Conservation (phyloP, 768 basidiomycete species). For the Glaciozyma martinii region DNA sequence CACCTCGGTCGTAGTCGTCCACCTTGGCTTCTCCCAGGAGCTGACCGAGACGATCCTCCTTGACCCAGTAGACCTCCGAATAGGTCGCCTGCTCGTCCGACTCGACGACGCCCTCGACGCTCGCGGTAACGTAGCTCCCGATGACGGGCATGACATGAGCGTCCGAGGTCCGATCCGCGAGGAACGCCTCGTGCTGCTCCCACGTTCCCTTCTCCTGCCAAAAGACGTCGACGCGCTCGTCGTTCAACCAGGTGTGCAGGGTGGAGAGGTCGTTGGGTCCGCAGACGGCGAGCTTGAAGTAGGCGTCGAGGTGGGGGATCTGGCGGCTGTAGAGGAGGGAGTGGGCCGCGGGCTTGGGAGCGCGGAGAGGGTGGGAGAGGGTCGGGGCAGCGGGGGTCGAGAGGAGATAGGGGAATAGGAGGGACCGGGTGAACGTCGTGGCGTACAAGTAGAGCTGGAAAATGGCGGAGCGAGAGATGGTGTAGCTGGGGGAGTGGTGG, state of each 20-base stretch:
- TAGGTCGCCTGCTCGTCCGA: constrained; percentile 13
- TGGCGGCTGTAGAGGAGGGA: constrained; percentile 21
- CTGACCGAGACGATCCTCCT: constrained; percentile 25
- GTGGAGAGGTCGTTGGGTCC: constrained; percentile 18
- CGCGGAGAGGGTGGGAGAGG: constrained; percentile 23
- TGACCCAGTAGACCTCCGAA: constrained; percentile 31
- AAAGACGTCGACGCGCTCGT: constrained; percentile 26
- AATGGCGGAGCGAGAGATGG: constrained; percentile 18
- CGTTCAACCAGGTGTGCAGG: constrained; percentile 29
- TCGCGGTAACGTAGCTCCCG: constrained; percentile 14
- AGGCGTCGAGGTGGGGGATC: constrained; percentile 25
- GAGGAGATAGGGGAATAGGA: constrained; percentile 22
- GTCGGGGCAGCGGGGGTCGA: neutral
- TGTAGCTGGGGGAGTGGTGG: constrained; percentile 8
- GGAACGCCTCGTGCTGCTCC: constrained; percentile 20
- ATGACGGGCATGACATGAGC: constrained; percentile 21
- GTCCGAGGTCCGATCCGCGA: constrained; percentile 8
- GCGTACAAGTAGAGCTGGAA: constrained; percentile 26
- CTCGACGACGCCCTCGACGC: neutral
- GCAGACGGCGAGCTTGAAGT: constrained; percentile 22
- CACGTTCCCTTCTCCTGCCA: constrained; percentile 21
- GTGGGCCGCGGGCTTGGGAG: constrained; percentile 12
- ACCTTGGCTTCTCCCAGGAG: constrained; percentile 13
- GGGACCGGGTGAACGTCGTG: neutral
- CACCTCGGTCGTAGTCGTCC: constrained; percentile 27